phyloP scores from a whole-genome alignment of 345 rosid genomes.

The Citrus sp. region DNA sequence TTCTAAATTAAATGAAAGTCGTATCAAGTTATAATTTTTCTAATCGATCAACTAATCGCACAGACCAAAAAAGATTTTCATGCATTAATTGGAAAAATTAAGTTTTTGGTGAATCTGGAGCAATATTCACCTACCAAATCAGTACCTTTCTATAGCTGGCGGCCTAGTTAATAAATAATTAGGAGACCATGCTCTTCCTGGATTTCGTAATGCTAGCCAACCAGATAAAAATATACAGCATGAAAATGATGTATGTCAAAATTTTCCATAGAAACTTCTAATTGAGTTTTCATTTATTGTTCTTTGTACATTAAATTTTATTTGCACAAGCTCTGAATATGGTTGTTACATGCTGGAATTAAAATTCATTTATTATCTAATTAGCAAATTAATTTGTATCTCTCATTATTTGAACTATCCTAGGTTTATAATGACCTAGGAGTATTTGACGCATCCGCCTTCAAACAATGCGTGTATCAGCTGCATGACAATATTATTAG shows the following conservation, averaged over 20 bases:
- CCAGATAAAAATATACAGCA: not conserved
- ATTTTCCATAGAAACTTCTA: not conserved
- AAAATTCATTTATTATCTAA: too few relatives aligned
- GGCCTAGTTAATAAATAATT: not conserved
- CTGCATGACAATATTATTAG: too few relatives aligned
- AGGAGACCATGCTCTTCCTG: not conserved
- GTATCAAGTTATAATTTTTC: not conserved
- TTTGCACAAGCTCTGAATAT: not conserved
- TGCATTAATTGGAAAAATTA: not conserved
- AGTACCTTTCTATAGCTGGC: not conserved
- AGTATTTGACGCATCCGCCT: too few relatives aligned
- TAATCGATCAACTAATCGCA: slow-evolving; percentile 2
- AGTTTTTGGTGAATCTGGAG: not conserved
- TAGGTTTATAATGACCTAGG: too few relatives aligned
- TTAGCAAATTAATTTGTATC: too few relatives aligned
- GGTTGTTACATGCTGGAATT: not conserved
- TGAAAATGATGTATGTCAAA: not conserved
- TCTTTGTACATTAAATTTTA: not conserved
- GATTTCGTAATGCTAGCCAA: not conserved
- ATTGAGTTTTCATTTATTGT: not conserved
- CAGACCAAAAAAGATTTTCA: not conserved
- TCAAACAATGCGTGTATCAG: too few relatives aligned
- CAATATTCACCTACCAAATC: slow-evolving; percentile 4
- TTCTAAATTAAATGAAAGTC: not conserved
- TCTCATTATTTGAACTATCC: too few relatives aligned